Base-by-base conservation (phyloP, 768 basidiomycete species). In the Jaapia argillacea region DNA sequence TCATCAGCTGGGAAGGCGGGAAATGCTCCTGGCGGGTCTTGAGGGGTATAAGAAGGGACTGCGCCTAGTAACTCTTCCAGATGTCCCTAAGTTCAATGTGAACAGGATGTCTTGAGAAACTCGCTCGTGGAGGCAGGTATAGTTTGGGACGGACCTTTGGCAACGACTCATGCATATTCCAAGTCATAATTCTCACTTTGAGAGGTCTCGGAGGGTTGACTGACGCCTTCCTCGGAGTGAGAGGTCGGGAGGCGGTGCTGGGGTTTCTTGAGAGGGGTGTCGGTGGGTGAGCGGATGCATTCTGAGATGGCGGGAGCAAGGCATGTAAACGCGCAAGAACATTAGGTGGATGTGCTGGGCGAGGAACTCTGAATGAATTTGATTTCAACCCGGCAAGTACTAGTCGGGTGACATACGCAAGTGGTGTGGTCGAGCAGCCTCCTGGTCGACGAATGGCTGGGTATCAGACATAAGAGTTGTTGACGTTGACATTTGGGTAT, bases 161-260 rank as follows among this genome's bases (percentile, higher is more conserved):
- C 4, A 87, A 54, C 0, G 80, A 80, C 49, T 87, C 84, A 49
- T 88, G 81, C 85, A 89, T 89, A 50, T 88, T 89, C 85, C 85
- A 89, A 27, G 81, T 82, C 25, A 86, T 41, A 38, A 87, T 74
- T 35, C 78, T 65, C 28, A 85, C 63, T 54, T 87, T 88, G 36
- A 87, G 63, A 55, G 70, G 71, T 49, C 66, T 70, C 1, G 61
- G 60, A 4, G 58, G 47, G 7, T 55, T 48, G 6, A 43, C 25
- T 14, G 62, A 54, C 20, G 55, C 43, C 44, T 49, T 33, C 28
- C 10, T 10, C 56, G 38, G 35, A 10, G 47, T 18, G 53, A 47
- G 23, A 42, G 51, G n/a, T 45, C 52, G 31, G 52, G 53, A 28
- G 24, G 57, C 18, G 55, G 43, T n/a, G 51, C 45, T 22, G 50